Evolutionary conservation across 2,329 filamentous ascomycete genomes (phyloP).

Genomic region (Fusarium robinianum): DNA sequence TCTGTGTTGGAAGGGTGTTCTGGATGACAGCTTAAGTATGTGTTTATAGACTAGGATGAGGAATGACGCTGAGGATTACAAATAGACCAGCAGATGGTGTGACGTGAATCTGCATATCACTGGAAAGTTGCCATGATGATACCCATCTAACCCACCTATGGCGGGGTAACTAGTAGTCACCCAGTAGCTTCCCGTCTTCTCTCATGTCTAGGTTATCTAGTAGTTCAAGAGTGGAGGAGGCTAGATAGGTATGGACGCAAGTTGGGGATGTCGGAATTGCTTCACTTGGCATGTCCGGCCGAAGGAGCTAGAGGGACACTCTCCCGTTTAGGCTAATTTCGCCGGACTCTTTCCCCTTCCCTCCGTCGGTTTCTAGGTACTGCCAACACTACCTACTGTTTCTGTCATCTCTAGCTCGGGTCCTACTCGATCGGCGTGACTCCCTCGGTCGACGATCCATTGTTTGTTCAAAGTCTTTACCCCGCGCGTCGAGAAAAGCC

Average conservation of each 20-base stretch:
- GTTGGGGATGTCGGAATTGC: slow-evolving; percentile 11
- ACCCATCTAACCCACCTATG: slow-evolving; percentile 23
- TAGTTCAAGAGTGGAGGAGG: slow-evolving; percentile 9
- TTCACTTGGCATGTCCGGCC: slow-evolving; percentile 19
- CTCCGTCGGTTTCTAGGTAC: too few species aligned
- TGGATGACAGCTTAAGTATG: too few species aligned
- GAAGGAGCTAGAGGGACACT: not conserved
- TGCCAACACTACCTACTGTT: too few species aligned
- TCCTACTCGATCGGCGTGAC: too few species aligned
- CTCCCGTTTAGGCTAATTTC: slow-evolving; percentile 6
- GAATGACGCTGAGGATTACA: too few species aligned
- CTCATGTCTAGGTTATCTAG: too few species aligned
- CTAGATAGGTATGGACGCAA: too few species aligned
- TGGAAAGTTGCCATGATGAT: slow-evolving; percentile 12
- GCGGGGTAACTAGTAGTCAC: slow-evolving; percentile 15
- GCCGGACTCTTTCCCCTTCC: not conserved
- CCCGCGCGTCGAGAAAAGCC: too few species aligned
- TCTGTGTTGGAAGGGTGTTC: too few species aligned
- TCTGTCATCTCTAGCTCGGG: too few species aligned
- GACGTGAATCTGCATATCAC: slow-evolving; percentile 16
- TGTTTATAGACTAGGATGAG: not conserved
- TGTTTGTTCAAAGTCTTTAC: too few species aligned
- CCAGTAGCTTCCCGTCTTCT: slow-evolving; percentile 2
- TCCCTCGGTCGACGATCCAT: too few species aligned
- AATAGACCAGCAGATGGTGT: slow-evolving; percentile 2